phyloP scores from a whole-genome alignment of 2,329 filamentous ascomycete species.

The Epichloe baconii region DNA sequence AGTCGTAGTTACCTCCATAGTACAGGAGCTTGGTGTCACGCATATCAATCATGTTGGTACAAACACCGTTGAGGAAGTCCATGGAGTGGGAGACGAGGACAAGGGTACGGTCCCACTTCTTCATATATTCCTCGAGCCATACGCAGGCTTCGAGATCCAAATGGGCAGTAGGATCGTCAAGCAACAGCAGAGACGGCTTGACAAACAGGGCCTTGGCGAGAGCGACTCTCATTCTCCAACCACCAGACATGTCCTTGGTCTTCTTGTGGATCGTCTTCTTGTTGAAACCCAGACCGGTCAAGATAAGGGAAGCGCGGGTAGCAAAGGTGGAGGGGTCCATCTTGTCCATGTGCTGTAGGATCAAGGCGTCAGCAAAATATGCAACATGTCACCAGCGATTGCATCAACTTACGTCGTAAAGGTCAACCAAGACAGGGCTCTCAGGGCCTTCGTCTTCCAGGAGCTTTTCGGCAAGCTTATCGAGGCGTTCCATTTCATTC shows the following conservation, averaged over 20 bases:
- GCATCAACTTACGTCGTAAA: conserved; percentile 68
- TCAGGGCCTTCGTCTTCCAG: conserved; percentile 89
- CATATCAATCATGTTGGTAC: conserved; percentile 98
- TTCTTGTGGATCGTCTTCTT: conserved; percentile 96
- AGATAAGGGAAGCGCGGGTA: conserved; percentile 87
- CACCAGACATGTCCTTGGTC: conserved; percentile 99
- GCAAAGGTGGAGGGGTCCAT: conserved; percentile 98
- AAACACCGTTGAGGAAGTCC: conserved; percentile 99
- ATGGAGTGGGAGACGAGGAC: conserved; percentile 94
- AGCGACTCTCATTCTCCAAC: conserved; percentile 99
- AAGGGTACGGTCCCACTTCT: conserved; percentile 98
- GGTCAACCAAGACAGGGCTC: conserved; percentile 75
- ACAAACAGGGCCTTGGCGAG: conserved; percentile 96
- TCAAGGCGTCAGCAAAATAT: conserved; percentile 10
- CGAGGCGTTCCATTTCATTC: conserved; percentile 80
- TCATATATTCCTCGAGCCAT: conserved; percentile 98
- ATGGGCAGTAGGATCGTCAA: conserved; percentile 97
- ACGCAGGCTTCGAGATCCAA: conserved; percentile 98
- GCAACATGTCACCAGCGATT: background rate
- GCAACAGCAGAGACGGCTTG: conserved; percentile 86
- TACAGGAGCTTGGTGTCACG: conserved; percentile 76
- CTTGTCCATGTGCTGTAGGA: conserved; percentile 78
- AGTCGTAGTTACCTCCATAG: conserved; percentile 99
- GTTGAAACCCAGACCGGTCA: conserved; percentile 99
- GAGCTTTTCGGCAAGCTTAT: conserved; percentile 77